Percentiles rank a stretch among this genome's conserved stretches.
phyloP scores from a whole-genome alignment of 2,329 filamentous ascomycete species.

The Pseudogymnoascus sp. region DNA sequence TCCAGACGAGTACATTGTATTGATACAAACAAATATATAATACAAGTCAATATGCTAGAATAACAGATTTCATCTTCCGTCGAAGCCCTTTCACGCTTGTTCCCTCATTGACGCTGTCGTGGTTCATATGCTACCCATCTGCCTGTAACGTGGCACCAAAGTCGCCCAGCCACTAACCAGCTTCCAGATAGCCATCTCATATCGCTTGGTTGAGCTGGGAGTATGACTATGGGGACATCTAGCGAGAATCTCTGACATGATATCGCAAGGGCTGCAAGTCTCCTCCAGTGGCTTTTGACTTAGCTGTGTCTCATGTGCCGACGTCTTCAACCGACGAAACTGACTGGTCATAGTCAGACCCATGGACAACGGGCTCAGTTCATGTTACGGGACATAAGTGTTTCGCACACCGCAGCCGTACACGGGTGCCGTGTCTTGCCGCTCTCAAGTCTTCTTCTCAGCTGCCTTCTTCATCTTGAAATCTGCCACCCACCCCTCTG shows the following conservation, averaged over 20 bases:
- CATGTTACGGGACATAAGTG: background rate
- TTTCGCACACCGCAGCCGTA: background rate
- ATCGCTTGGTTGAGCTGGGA: background rate
- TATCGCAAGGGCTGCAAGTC: background rate
- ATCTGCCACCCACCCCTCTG: conserved; percentile 69
- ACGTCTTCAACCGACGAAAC: background rate
- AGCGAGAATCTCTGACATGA: background rate
- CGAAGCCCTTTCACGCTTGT: background rate
- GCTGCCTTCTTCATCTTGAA: conserved; percentile 67
- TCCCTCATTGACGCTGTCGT: background rate
- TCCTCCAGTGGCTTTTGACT: background rate
- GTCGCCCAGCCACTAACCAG: background rate
- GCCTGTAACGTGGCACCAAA: background rate
- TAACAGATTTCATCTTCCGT: background rate
- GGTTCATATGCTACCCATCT: background rate
- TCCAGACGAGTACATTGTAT: background rate
- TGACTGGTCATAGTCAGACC: background rate
- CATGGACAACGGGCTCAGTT: background rate
- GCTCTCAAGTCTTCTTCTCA: conserved; percentile 27
- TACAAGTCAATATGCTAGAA: background rate
- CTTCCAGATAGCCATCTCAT: too few species aligned
- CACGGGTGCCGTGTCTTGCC: background rate
- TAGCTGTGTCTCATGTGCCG: background rate
- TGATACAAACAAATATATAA: background rate
- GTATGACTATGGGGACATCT: background rate